Percentiles rank a stretch among this genome's conserved stretches.
Evolutionary conservation across 2,329 filamentous ascomycete species (phyloP).

Genomic region (Fusarium nanum): DNA sequence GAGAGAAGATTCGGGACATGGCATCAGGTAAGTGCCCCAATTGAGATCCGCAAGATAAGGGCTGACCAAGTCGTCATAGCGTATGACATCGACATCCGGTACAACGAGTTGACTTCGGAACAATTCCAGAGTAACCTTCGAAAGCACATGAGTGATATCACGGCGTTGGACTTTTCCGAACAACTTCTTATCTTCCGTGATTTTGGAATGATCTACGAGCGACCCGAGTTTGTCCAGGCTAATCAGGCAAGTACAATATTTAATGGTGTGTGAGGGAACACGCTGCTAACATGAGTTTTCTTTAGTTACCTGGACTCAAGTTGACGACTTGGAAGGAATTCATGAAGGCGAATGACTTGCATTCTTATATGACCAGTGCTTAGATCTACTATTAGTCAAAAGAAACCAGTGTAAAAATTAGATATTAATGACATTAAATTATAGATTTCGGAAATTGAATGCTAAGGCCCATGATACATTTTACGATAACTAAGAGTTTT

Average conservation of each 20-base stretch:
- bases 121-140: neutral
- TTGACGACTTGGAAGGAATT: slow-evolving; percentile 9
- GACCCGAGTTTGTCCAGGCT: slow-evolving; percentile 1
- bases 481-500: no score
- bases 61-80: accelerated
- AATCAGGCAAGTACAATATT: neutral
- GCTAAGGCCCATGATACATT: no score
- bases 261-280: accelerated
- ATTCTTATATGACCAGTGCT: neutral
- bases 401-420: no score
- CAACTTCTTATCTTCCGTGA: slow-evolving; percentile 6
- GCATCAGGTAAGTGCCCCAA: neutral
- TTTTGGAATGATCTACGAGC: slow-evolving; percentile 3
- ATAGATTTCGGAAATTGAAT: no score
- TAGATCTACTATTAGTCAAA: neutral
- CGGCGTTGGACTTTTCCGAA: slow-evolving; percentile 8
- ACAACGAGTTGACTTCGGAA: neutral
- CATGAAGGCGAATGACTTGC: neutral
- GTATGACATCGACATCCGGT: neutral
- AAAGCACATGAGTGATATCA: neutral
- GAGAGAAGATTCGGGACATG: neutral
- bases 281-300: accelerated
- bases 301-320: neutral
- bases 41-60: accelerated
- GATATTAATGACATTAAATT: accelerated